Evolutionary conservation across 2,329 filamentous ascomycete species (phyloP).

Genomic region (Botrytis cinerea): DNA sequence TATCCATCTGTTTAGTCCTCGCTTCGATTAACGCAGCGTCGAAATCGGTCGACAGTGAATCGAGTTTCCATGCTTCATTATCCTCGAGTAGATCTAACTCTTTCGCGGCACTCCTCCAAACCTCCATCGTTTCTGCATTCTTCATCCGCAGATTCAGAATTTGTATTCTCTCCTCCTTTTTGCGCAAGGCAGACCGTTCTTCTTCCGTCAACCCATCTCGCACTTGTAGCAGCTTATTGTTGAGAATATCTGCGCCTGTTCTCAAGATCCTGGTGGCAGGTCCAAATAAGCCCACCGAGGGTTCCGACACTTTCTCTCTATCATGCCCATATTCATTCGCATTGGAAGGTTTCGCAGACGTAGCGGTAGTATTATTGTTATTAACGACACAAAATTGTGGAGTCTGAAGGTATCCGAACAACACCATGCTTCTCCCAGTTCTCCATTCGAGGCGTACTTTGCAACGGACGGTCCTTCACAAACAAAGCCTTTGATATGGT

Average conservation of each 20-base stretch:
- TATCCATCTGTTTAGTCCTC: conserved; percentile 72
- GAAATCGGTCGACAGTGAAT: conserved; percentile 53
- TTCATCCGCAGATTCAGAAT: conserved; percentile 65
- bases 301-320: neutral
- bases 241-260: conserved; percentile 35
- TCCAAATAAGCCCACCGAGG: conserved; percentile 33
- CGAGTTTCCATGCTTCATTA: conserved; percentile 78
- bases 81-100: conserved; percentile 79
- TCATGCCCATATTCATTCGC: conserved; percentile 5
- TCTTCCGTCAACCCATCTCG: conserved; percentile 43
- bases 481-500: neutral
- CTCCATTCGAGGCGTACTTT: conserved; percentile 20
- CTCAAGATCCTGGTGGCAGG: conserved; percentile 36
- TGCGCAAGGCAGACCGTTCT: conserved; percentile 51
- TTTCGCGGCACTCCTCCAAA: conserved; percentile 75
- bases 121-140: conserved; percentile 64
- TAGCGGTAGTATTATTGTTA: conserved; percentile 22
- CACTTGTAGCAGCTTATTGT: conserved; percentile 34
- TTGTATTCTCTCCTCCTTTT: conserved; percentile 60
- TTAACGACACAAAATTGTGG: conserved; percentile 31
- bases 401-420: conserved; percentile 36
- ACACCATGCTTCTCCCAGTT: conserved; percentile 33
- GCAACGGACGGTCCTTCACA: neutral
- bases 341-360: neutral
- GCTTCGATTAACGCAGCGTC: conserved; percentile 67